phyloP scores from a whole-genome alignment of 2,329 filamentous ascomycete species.

The Chaetomiaceae sp. region DNA sequence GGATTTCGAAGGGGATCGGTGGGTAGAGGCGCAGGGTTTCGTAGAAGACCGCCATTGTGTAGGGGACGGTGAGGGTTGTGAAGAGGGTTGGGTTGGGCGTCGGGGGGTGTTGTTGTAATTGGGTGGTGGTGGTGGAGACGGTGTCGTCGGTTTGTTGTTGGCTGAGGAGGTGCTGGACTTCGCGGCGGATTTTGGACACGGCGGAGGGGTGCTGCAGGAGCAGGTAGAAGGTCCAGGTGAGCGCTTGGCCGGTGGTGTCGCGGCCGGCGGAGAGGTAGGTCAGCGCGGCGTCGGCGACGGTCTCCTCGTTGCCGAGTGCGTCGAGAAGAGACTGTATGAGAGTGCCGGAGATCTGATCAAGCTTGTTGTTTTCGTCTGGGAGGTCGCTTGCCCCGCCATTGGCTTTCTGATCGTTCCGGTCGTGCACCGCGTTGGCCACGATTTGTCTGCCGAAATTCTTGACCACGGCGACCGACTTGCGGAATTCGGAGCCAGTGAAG shows the following conservation, averaged over 20 bases:
- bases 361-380: constrained; percentile 24
- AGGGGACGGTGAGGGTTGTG: constrained; percentile 43
- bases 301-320: constrained; percentile 45
- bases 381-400: no score
- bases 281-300: constrained; percentile 57
- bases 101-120: no score
- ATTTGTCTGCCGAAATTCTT: constrained; percentile 52
- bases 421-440: constrained; percentile 47
- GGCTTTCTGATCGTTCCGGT: constrained; percentile 26
- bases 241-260: constrained; percentile 58
- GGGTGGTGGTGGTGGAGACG: no score
- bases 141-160: not conserved
- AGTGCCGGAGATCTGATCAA: constrained; percentile 44
- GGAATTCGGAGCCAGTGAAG: constrained; percentile 43
- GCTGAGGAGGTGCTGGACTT: constrained; percentile 30
- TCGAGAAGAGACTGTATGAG: constrained; percentile 57
- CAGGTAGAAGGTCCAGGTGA: constrained; percentile 59
- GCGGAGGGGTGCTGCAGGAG: constrained; percentile 46
- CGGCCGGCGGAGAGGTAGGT: constrained; percentile 61
- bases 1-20: constrained; percentile 61
- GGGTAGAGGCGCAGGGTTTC: constrained; percentile 57
- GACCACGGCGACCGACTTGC: constrained; percentile 43
- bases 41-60: constrained; percentile 56
- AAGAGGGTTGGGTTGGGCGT: constrained; percentile 30
- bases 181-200: constrained; percentile 36